Percentiles rank a stretch among this genome's conserved stretches.
Conservation (phyloP, 208 protist species). For the Acanthamoeba triangularis region DNA sequence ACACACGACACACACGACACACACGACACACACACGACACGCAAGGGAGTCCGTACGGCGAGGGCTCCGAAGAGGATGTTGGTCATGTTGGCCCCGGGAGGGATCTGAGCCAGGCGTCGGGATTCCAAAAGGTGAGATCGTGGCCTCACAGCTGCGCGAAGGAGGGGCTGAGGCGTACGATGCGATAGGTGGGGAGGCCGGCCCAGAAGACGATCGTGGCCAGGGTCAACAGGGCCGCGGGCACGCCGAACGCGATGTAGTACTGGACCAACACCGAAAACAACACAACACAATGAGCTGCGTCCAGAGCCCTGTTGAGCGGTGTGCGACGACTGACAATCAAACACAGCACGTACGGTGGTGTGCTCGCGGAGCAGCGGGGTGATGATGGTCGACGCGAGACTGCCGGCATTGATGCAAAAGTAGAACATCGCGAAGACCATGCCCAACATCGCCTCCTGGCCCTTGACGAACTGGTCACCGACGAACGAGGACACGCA, state of each 20-base stretch:
- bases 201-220: constrained; percentile 81
- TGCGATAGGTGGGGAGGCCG: constrained; percentile 82
- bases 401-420: constrained; percentile 88
- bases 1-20: too few species aligned
- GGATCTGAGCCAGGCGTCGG: neutral
- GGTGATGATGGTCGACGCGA: constrained; percentile 87
- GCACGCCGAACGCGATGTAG: constrained; percentile 85
- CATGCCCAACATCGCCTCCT: constrained; percentile 69
- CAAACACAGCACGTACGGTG: neutral
- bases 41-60: neutral
- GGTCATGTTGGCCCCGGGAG: constrained; percentile 41
- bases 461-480: constrained; percentile 88
- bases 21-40: neutral
- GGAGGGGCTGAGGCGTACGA: constrained; percentile 54
- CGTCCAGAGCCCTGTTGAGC: neutral
- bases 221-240: constrained; percentile 79
- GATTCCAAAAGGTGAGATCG: too few species aligned
- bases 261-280: constrained; percentile 61
- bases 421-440: constrained; percentile 91
- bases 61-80: constrained; percentile 75
- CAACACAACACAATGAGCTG: neutral
- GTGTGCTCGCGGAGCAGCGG: constrained; percentile 85
- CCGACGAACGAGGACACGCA: constrained; percentile 87
- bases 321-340: too few species aligned
- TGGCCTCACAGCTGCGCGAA: constrained; percentile 12